phyloP scores from a whole-genome alignment of 805 yeast genomes.

The Maudiozyma barnettii region DNA sequence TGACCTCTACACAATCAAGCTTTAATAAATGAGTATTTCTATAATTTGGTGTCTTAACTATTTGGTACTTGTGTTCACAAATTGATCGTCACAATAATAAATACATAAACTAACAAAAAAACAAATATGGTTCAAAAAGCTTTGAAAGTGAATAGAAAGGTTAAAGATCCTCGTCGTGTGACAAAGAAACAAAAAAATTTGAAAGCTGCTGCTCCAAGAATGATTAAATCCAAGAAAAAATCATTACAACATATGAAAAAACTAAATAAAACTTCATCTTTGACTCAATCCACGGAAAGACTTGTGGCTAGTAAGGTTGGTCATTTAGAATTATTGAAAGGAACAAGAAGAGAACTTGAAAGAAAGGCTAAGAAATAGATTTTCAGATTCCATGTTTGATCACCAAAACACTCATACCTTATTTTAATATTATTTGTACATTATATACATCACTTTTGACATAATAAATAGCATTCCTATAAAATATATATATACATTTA shows the following conservation, averaged over 20 bases:
- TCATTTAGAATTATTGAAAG: conserved; percentile 83
- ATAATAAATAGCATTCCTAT: not conserved
- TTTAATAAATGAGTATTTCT: too few species aligned
- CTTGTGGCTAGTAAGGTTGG: conserved; percentile 85
- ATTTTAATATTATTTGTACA: not conserved
- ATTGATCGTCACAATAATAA: not conserved
- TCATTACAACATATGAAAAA: conserved; percentile 43
- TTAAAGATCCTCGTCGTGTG: conserved; percentile 33
- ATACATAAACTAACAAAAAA: not conserved
- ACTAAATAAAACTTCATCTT: conserved; percentile 41
- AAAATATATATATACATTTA: too few species aligned
- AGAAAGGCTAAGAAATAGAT: conserved; percentile 27
- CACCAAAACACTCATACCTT: too few species aligned
- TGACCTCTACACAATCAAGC: too few species aligned
- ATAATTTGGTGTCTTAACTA: too few species aligned
- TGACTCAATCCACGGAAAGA: conserved; percentile 65
- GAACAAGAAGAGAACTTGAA: conserved; percentile 78
- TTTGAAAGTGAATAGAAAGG: conserved; percentile 39
- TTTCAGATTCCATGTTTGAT: not conserved
- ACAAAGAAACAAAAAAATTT: conserved; percentile 59
- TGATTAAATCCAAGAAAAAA: conserved; percentile 56
- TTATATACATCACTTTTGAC: not conserved
- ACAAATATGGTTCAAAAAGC: conserved; percentile 63
- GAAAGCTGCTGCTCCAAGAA: conserved; percentile 65
- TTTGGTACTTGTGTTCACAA: not conserved